A percentile compares a stretch with the other conserved stretches of the same genome.
Evolutionary conservation across 495 filamentous ascomycete species (phyloP).

Genomic region (Barbatosphaeria neglecta): DNA sequence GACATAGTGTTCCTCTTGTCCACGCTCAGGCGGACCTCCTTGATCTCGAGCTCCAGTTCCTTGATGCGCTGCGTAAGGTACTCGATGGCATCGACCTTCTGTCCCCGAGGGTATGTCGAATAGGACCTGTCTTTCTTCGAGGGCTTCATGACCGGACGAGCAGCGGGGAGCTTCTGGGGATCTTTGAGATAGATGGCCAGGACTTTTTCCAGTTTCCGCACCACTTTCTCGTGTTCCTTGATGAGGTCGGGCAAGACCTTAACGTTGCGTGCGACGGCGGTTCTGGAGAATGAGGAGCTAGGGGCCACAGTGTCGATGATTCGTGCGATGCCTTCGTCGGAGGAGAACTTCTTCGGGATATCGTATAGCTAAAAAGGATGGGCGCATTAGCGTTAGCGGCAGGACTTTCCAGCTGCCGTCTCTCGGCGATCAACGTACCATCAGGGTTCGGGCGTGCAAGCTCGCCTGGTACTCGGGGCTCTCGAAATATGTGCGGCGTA

Average conservation of each 20-base stretch:
- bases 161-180: slow-evolving; percentile 65
- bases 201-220: slow-evolving; percentile 68
- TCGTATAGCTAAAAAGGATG: slow-evolving; percentile 61
- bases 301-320: slow-evolving; percentile 67
- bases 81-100: slow-evolving; percentile 86
- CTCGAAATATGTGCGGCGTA: slow-evolving; percentile 72
- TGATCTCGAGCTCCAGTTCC: slow-evolving; percentile 71
- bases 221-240: slow-evolving; percentile 68
- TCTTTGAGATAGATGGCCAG: slow-evolving; percentile 84
- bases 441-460: slow-evolving; percentile 79
- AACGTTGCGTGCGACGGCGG: slow-evolving; percentile 81
- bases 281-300: slow-evolving; percentile 62
- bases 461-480: slow-evolving; percentile 83
- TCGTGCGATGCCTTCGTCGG: slow-evolving; percentile 76
- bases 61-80: slow-evolving; percentile 80
- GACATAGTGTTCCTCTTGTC: slow-evolving; percentile 80
- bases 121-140: slow-evolving; percentile 57
- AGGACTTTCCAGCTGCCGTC: too few relatives aligned
- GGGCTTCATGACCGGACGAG: slow-evolving; percentile 68
- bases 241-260: slow-evolving; percentile 77
- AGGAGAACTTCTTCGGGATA: slow-evolving; percentile 58
- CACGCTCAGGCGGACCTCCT: slow-evolving; percentile 65
- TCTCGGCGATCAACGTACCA: slow-evolving; percentile 49
- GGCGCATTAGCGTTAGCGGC: too few relatives aligned
- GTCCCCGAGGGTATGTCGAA: slow-evolving; percentile 44